phyloP scores from a whole-genome alignment of 331 rosid genomes.

The Erythrophleum ivorense region DNA sequence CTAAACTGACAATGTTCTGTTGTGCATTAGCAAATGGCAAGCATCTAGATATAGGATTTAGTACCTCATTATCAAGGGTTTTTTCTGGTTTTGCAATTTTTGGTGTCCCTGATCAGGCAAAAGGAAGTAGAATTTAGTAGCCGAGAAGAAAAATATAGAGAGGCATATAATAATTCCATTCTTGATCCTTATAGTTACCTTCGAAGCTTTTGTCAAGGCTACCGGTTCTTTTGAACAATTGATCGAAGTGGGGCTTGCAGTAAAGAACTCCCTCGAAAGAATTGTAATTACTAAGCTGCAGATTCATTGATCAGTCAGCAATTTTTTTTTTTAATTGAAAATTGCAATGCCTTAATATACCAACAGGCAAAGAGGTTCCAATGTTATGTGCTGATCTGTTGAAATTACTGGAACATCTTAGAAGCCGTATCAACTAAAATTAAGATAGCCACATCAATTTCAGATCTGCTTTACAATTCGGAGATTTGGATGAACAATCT shows the following conservation, averaged over 20 bases:
- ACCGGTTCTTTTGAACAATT: slow-evolving; percentile 94
- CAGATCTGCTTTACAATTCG: neutral
- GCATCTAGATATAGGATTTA: neutral
- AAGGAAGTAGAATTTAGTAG: slow-evolving; percentile 27
- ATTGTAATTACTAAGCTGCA: slow-evolving; percentile 98
- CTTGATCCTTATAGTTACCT: slow-evolving; percentile 54
- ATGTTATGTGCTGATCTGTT: neutral
- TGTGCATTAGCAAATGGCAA: slow-evolving; percentile 19
- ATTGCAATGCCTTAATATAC: neutral
- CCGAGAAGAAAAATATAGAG: slow-evolving; percentile 16
- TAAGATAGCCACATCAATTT: neutral
- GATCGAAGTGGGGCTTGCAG: slow-evolving; percentile 97
- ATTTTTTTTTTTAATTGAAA: neutral
- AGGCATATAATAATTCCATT: slow-evolving; percentile 27
- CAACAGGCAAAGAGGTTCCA: neutral
- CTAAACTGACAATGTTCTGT: neutral
- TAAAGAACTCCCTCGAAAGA: slow-evolving; percentile 98
- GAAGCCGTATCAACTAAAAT: neutral
- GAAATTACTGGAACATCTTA: neutral
- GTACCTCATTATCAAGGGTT: slow-evolving; percentile 74
- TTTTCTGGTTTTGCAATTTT: slow-evolving; percentile 88
- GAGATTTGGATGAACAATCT: neutral
- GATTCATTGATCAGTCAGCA: slow-evolving; percentile 34
- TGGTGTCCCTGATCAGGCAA: slow-evolving; percentile 76
- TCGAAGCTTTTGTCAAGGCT: slow-evolving; percentile 98